A percentile compares a stretch with the other conserved stretches of the same genome.
Evolutionary conservation across 768 basidiomycete genomes (phyloP).

Genomic region (Zangia roseola): DNA sequence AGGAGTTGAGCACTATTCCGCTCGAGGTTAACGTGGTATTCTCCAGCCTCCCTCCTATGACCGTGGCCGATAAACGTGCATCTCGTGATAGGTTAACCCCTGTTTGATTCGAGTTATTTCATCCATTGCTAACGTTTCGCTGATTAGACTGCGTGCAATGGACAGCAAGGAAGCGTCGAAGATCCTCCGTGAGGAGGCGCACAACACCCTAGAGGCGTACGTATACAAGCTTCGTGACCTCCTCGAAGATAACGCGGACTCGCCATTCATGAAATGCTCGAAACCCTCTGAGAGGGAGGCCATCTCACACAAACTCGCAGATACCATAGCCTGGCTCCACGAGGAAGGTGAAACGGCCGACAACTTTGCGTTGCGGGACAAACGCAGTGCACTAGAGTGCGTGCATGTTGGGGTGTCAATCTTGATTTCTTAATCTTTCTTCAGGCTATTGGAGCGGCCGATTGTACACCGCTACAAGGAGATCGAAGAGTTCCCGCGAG

Average conservation of each 20-base stretch:
- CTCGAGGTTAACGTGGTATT: slow-evolving; percentile 64
- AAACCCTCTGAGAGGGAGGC: slow-evolving; percentile 64
- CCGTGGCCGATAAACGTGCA: slow-evolving; percentile 68
- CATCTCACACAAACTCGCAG: slow-evolving; percentile 67
- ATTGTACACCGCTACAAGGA: slow-evolving; percentile 88
- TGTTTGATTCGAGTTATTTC: background rate
- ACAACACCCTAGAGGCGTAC: slow-evolving; percentile 89
- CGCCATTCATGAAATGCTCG: slow-evolving; percentile 86
- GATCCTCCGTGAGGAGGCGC: slow-evolving; percentile 80
- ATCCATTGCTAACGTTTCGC: slow-evolving; percentile 5
- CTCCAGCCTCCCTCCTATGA: slow-evolving; percentile 70
- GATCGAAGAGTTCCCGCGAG: slow-evolving; percentile 79
- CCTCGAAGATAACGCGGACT: slow-evolving; percentile 60
- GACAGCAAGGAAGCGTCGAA: slow-evolving; percentile 78
- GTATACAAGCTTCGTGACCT: slow-evolving; percentile 89
- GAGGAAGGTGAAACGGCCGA: slow-evolving; percentile 83
- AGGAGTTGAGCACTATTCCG: slow-evolving; percentile 57
- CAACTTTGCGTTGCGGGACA: slow-evolving; percentile 69
- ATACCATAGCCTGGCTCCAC: slow-evolving; percentile 78
- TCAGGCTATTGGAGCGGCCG: slow-evolving; percentile 73
- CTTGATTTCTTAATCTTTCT: slow-evolving; percentile 5
- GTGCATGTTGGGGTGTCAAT: slow-evolving; percentile 24
- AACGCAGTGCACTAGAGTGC: slow-evolving; percentile 81
- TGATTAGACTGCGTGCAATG: slow-evolving; percentile 68
- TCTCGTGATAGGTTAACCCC: slow-evolving; percentile 66